These are phyloP conservation scores for Rutstroemia sp. DNA, from an alignment of 2,329 filamentous ascomycete genomes.

Conservation along the genomic window DNA sequence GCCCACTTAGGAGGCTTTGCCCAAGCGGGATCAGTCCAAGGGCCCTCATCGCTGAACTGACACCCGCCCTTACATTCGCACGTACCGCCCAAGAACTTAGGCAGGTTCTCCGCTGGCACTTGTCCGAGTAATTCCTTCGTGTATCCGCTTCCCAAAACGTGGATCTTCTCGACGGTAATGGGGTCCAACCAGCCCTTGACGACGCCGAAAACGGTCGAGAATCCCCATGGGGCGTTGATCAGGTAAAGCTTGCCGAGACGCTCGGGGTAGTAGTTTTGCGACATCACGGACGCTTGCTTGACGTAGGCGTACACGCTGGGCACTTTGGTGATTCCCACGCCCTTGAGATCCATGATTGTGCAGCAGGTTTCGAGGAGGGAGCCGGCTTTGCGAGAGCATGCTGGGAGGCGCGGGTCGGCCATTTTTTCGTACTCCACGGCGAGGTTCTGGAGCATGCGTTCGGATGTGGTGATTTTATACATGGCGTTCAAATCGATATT, in stretches of 20 bases:
- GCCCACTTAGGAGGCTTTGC: slow-evolving; percentile 55
- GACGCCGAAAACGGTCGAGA: slow-evolving; percentile 75
- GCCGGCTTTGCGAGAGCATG: slow-evolving; percentile 87
- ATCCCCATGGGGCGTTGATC: slow-evolving; percentile 97
- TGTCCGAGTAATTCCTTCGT: slow-evolving; percentile 78
- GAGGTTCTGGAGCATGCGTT: slow-evolving; percentile 94
- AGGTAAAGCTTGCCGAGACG: slow-evolving; percentile 92
- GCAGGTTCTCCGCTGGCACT: slow-evolving; percentile 83
- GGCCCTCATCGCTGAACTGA: slow-evolving; percentile 78
- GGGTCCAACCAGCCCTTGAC: slow-evolving; percentile 95
- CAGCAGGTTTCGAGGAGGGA: slow-evolving; percentile 94
- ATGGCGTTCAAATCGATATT: slow-evolving; percentile 85
- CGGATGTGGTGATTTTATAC: slow-evolving; percentile 85
- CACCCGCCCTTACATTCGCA: slow-evolving; percentile 83
- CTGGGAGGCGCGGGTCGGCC: slow-evolving; percentile 84
- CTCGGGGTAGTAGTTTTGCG: slow-evolving; percentile 99
- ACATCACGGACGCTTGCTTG: slow-evolving; percentile 75
- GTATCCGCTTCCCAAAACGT: slow-evolving; percentile 77
- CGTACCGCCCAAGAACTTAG: slow-evolving; percentile 73
- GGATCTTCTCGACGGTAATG: slow-evolving; percentile 93
- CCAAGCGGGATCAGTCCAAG: slow-evolving; percentile 73
- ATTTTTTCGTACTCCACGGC: slow-evolving; percentile 98
- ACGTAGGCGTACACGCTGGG: slow-evolving; percentile 85
- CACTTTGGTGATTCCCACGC: slow-evolving; percentile 76
- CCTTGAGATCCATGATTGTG: slow-evolving; percentile 97